A percentile compares a stretch with the other conserved stretches of the same genome.
Conservation (phyloP, 176 grass and related monocot genomes). For the Pharus latifolius region DNA sequence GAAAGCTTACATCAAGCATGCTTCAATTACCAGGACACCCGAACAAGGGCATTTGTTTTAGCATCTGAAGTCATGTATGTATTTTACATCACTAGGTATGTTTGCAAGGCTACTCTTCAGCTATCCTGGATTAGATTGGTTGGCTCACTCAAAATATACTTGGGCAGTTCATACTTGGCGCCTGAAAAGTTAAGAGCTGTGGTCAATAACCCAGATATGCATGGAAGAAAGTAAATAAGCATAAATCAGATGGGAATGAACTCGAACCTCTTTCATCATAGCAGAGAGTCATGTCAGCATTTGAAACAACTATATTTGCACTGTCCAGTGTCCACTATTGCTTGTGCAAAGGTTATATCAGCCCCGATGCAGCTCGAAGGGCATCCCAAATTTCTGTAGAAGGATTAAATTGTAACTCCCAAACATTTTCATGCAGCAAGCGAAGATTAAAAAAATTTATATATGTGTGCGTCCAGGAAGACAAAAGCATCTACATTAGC, state of each 20-base stretch:
- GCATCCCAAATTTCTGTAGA: slow-evolving; percentile 76
- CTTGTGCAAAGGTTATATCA: slow-evolving; percentile 51
- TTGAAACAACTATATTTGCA: slow-evolving; percentile 64
- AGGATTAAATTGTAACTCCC: background rate
- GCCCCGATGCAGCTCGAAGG: slow-evolving; percentile 51
- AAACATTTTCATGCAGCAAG: background rate
- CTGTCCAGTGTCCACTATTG: slow-evolving; percentile 68
- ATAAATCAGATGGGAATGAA: background rate
- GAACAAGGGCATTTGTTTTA: background rate
- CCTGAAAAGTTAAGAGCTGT: slow-evolving; percentile 27
- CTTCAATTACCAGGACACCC: slow-evolving; percentile 7
- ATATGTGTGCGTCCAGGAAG: slow-evolving; percentile 1
- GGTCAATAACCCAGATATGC: background rate
- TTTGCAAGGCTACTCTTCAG: slow-evolving; percentile 23
- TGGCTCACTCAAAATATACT: slow-evolving; percentile 66
- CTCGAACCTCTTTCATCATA: slow-evolving; percentile 63
- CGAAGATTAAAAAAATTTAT: background rate
- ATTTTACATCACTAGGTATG: slow-evolving; percentile 33
- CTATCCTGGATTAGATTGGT: slow-evolving; percentile 55
- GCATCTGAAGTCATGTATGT: slow-evolving; percentile 33
- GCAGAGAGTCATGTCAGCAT: slow-evolving; percentile 56
- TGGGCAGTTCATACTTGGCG: slow-evolving; percentile 84
- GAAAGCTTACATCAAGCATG: slow-evolving; percentile 22
- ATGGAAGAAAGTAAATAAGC: background rate
- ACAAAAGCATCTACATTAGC: background rate